These are phyloP conservation scores for Geotrichum fermentans DNA, from an alignment of 1,139 yeast genomes.

Conservation along the genomic window DNA sequence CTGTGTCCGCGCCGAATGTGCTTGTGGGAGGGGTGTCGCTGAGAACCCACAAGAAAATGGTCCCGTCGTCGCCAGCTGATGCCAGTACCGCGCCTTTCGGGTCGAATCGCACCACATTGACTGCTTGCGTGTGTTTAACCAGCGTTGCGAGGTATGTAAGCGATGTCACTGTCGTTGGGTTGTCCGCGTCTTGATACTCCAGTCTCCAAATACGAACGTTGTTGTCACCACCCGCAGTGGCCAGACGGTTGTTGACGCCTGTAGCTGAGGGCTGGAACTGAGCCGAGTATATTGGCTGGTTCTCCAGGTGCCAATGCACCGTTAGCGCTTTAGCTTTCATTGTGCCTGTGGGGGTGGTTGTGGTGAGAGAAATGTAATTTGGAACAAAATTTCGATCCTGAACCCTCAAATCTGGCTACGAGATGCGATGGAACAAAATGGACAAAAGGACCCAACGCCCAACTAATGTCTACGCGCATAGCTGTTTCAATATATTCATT, in stretches of 20 bases:
- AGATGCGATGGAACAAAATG: neutral
- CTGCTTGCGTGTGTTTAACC: conserved; percentile 88
- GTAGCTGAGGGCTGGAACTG: conserved; percentile 59
- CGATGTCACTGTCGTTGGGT: conserved; percentile 45
- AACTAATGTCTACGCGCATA: no score
- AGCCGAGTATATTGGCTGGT: conserved; percentile 77
- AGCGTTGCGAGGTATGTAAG: conserved; percentile 58
- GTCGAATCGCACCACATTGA: conserved; percentile 80
- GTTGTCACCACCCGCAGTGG: conserved; percentile 94
- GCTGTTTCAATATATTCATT: no score
- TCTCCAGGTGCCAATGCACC: conserved; percentile 78
- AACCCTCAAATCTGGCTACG: neutral
- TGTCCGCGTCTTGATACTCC: conserved; percentile 24
- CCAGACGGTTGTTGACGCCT: conserved; percentile 46
- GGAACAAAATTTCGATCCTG: neutral
- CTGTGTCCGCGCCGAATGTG: conserved; percentile 34
- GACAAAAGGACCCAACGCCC: no score
- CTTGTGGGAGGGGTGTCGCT: conserved; percentile 27
- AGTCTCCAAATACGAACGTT: conserved; percentile 64
- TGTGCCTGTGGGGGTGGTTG: neutral
- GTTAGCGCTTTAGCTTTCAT: conserved; percentile 62
- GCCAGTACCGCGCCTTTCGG: conserved; percentile 60
- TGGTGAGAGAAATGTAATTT: neutral
- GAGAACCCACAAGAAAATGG: conserved; percentile 70
- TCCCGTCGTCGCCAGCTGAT: conserved; percentile 93